Conservation (phyloP, 768 basidiomycete genomes). For the Imleria badia region DNA sequence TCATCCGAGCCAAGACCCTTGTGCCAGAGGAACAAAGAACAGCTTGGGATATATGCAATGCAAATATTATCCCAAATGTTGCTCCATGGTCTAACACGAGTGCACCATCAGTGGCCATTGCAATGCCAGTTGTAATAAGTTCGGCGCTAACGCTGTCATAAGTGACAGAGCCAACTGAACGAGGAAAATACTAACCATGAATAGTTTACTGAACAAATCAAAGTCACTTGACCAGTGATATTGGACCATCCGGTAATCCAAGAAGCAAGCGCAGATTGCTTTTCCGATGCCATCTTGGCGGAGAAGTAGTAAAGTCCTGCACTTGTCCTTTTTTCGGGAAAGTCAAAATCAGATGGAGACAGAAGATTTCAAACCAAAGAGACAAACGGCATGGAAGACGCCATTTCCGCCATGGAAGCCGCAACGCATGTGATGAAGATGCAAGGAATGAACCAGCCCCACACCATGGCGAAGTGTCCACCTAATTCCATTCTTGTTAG, state of each 20-base stretch:
- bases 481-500: neutral
- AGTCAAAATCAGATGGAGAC: too few species aligned
- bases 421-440: conserved; percentile 11
- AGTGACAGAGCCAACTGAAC: neutral
- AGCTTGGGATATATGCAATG: conserved; percentile 17
- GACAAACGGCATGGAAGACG: conserved; percentile 9
- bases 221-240: conserved; percentile 24
- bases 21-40: conserved; percentile 25
- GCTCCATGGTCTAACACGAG: conserved; percentile 20
- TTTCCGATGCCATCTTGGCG: conserved; percentile 27
- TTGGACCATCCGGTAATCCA: conserved; percentile 33
- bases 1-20: conserved; percentile 25
- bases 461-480: conserved; percentile 25
- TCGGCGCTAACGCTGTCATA: conserved; percentile 11
- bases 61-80: conserved; percentile 22
- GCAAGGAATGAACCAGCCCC: conserved; percentile 17
- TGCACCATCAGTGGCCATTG: conserved; percentile 24
- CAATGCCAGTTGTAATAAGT: conserved; percentile 18
- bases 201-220: conserved; percentile 26
- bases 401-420: conserved; percentile 11
- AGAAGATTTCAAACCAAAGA: neutral
- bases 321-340: conserved; percentile 16
- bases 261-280: conserved; percentile 25
- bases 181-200: conserved; percentile 7
- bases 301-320: conserved; percentile 29